A percentile compares a stretch with the other conserved stretches of the same genome.
These are phyloP conservation scores for Zymoseptoria ardabiliae DNA, from an alignment of 2,329 filamentous ascomycete species.

Conservation along the genomic window DNA sequence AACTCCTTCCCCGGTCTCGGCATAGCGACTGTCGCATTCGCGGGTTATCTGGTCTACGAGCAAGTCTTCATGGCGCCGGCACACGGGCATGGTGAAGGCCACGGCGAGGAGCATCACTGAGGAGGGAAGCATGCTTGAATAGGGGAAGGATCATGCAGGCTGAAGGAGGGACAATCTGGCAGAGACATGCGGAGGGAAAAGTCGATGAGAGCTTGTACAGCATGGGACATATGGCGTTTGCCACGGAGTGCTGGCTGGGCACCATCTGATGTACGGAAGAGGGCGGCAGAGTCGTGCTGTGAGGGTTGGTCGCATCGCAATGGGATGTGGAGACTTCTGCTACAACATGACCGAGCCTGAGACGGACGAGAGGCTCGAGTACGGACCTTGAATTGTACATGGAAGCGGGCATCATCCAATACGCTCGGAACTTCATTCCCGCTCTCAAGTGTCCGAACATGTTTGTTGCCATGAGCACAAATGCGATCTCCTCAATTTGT, in stretches of 20 bases:
- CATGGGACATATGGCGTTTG: not conserved
- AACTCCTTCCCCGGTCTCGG: slow-evolving; percentile 81
- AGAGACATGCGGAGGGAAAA: not conserved
- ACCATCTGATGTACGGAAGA: not conserved
- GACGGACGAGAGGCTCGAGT: not conserved
- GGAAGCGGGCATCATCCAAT: not conserved
- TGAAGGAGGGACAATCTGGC: not conserved
- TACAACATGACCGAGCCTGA: not conserved
- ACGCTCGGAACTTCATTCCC: too few relatives aligned
- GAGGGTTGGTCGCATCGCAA: not conserved
- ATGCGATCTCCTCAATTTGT: too few relatives aligned
- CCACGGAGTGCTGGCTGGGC: not conserved
- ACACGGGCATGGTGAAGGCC: slow-evolving; percentile 12
- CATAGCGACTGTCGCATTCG: slow-evolving; percentile 85
- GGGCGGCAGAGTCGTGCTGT: not conserved
- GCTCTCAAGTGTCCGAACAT: too few relatives aligned
- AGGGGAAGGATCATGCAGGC: slow-evolving; percentile 3
- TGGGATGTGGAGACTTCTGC: not conserved
- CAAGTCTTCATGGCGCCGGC: slow-evolving; percentile 59
- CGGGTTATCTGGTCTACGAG: slow-evolving; percentile 83
- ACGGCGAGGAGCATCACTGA: slow-evolving; percentile 20
- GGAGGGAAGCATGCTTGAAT: slow-evolving; percentile 7
- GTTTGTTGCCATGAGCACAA: too few relatives aligned
- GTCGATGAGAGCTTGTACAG: not conserved
- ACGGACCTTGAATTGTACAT: not conserved